Percentiles rank a stretch among this genome's conserved stretches.
Evolutionary conservation across 148 eudicot genomes (phyloP).

Genomic region (Vaccinium darrowii): DNA sequence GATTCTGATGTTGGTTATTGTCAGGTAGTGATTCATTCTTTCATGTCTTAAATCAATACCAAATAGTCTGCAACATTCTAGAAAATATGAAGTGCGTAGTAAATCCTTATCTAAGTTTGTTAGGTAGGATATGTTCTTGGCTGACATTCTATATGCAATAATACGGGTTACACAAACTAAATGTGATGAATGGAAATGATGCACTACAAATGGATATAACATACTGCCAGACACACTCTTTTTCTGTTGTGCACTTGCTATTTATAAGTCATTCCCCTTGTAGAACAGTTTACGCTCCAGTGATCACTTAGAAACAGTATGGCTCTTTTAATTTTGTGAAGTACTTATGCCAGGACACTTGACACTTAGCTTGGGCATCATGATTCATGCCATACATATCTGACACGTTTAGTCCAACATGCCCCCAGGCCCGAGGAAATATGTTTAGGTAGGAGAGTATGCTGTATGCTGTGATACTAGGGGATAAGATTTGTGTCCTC

Average conservation of each 20-base stretch:
- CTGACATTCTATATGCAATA: not conserved
- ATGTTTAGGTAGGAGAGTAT: not conserved
- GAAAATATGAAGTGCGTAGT: not conserved
- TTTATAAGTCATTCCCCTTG: not conserved
- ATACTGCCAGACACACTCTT: not conserved
- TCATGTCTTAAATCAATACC: not conserved
- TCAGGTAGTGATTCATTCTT: slow-evolving; percentile 54
- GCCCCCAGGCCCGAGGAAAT: not conserved
- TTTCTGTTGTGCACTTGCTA: too few relatives aligned
- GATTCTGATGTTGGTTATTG: slow-evolving; percentile 98
- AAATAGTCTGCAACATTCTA: not conserved
- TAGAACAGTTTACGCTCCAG: not conserved
- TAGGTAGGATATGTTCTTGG: not conserved
- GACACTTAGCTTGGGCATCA: not conserved
- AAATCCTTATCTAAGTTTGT: not conserved
- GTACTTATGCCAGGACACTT: not conserved
- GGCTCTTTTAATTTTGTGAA: not conserved
- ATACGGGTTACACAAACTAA: not conserved
- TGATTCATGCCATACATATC: not conserved
- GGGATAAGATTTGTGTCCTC: not conserved
- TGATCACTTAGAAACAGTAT: not conserved
- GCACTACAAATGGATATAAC: not conserved
- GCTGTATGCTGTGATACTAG: not conserved
- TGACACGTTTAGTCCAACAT: not conserved
- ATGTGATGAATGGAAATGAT: not conserved